A percentile compares a stretch with the other conserved stretches of the same genome.
Evolutionary conservation across 1,284 basidiomycete genomes (phyloP).

Genomic region (Cryptococcus sp.): DNA sequence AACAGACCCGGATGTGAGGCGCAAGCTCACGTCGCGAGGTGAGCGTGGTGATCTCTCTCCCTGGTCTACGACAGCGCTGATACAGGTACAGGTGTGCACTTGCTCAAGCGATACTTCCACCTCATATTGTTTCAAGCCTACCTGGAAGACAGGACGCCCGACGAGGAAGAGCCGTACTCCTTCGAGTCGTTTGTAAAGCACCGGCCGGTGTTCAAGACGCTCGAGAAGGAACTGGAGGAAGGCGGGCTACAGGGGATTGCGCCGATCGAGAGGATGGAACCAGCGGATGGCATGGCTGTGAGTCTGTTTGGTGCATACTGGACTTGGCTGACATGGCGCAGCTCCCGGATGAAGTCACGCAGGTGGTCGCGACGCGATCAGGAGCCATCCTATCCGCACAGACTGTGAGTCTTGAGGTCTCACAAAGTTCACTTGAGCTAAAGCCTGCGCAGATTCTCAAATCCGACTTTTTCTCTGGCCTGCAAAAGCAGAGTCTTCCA

Average conservation of each 20-base stretch:
- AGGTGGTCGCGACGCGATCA: slow-evolving; percentile 76
- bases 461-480: slow-evolving; percentile 91
- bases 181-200: slow-evolving; percentile 78
- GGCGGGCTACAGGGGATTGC: slow-evolving; percentile 76
- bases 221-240: slow-evolving; percentile 83
- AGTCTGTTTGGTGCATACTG: slow-evolving; percentile 13
- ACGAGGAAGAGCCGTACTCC: slow-evolving; percentile 69
- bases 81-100: slow-evolving; percentile 61
- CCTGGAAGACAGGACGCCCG: slow-evolving; percentile 77
- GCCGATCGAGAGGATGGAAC: slow-evolving; percentile 74
- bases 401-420: slow-evolving; percentile 35
- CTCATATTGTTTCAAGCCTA: slow-evolving; percentile 94
- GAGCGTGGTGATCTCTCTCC: slow-evolving; percentile 5
- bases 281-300: slow-evolving; percentile 70
- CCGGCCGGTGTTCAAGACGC: slow-evolving; percentile 91
- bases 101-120: slow-evolving; percentile 82
- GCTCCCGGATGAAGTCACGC: slow-evolving; percentile 76
- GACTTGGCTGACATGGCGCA: slow-evolving; percentile 3
- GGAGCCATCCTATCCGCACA: slow-evolving; percentile 75
- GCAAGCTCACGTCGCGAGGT: slow-evolving; percentile 68
- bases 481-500: slow-evolving; percentile 91
- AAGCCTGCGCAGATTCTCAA: slow-evolving; percentile 67
- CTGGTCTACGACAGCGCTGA: background rate
- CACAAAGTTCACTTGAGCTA: slow-evolving; percentile 50
- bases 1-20: slow-evolving; percentile 66